These are phyloP conservation scores for Candida tammaniensis DNA, from an alignment of 805 yeast genomes.

Conservation along the genomic window DNA sequence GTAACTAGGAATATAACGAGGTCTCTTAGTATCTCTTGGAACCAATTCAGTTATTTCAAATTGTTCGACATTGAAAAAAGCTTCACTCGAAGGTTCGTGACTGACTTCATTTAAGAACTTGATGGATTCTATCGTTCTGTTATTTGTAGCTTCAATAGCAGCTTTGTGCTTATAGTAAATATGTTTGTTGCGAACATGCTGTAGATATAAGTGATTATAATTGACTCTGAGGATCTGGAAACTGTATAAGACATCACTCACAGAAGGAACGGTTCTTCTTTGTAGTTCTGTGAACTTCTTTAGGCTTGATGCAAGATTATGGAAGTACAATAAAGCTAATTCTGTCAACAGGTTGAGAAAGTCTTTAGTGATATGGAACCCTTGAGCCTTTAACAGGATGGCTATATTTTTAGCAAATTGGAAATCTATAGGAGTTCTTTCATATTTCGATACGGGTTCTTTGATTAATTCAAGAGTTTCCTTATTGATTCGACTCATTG, in stretches of 20 bases:
- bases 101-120: conserved; percentile 8
- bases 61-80: conserved; percentile 51
- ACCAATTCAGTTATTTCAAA: conserved; percentile 53
- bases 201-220: conserved; percentile 37
- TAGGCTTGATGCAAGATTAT: conserved; percentile 37
- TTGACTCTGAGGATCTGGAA: conserved; percentile 42
- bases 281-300: conserved; percentile 56
- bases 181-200: conserved; percentile 17
- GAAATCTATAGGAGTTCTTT: conserved; percentile 22
- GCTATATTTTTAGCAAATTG: conserved; percentile 28
- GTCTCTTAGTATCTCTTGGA: conserved; percentile 42
- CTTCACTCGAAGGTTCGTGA: conserved; percentile 39
- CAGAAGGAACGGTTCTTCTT: conserved; percentile 54
- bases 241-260: conserved; percentile 48
- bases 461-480: conserved; percentile 6
- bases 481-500: conserved; percentile 1
- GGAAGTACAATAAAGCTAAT: conserved; percentile 28
- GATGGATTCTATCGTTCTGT: conserved; percentile 14
- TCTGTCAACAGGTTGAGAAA: conserved; percentile 28
- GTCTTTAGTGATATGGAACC: conserved; percentile 22
- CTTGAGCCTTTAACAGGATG: conserved; percentile 20
- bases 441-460: conserved; percentile 6
- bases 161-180: conserved; percentile 12
- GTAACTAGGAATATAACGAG: conserved; percentile 63
- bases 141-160: conserved; percentile 10